A percentile compares a stretch with the other conserved stretches of the same genome.
These are phyloP conservation scores for Meira miltonrushii DNA, from an alignment of 1,284 basidiomycete genomes.

Conservation along the genomic window DNA sequence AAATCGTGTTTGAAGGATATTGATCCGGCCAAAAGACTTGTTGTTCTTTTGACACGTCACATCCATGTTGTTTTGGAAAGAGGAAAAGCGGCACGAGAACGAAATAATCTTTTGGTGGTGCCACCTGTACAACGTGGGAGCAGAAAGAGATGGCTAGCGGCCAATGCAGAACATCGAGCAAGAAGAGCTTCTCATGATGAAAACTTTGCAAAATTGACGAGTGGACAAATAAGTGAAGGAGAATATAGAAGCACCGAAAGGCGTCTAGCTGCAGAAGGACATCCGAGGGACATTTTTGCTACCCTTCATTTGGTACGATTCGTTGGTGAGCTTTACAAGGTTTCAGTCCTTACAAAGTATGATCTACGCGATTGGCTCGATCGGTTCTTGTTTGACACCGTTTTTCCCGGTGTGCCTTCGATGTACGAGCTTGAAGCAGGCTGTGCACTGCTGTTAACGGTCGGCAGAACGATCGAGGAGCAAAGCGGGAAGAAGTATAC, in stretches of 20 bases:
- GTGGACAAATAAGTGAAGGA: constrained; percentile 12
- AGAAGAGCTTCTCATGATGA: constrained; percentile 6
- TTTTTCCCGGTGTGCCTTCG: constrained; percentile 33
- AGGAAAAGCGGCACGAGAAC: constrained; percentile 7
- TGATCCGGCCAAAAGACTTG: background rate
- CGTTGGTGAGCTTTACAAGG: constrained; percentile 20
- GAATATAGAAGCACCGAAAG: constrained; percentile 13
- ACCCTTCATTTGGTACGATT: constrained; percentile 13
- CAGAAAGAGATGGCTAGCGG: constrained; percentile 8
- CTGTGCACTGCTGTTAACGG: constrained; percentile 33
- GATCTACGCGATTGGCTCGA: constrained; percentile 26
- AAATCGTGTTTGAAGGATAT: background rate
- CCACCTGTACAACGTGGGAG: constrained; percentile 13
- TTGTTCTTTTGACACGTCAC: background rate
- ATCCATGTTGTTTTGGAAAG: constrained; percentile 4
- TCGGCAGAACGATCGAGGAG: constrained; percentile 25
- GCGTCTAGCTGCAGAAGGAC: constrained; percentile 12
- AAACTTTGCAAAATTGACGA: constrained; percentile 6
- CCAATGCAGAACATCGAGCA: constrained; percentile 6
- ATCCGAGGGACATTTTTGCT: constrained; percentile 12
- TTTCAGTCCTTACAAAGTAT: background rate
- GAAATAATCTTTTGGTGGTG: constrained; percentile 7
- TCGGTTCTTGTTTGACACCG: constrained; percentile 35
- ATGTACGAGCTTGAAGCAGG: constrained; percentile 37
- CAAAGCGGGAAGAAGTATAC: background rate